These are phyloP conservation scores for Penicillium rolfsii DNA, from an alignment of 2,329 filamentous ascomycete species.

Conservation along the genomic window DNA sequence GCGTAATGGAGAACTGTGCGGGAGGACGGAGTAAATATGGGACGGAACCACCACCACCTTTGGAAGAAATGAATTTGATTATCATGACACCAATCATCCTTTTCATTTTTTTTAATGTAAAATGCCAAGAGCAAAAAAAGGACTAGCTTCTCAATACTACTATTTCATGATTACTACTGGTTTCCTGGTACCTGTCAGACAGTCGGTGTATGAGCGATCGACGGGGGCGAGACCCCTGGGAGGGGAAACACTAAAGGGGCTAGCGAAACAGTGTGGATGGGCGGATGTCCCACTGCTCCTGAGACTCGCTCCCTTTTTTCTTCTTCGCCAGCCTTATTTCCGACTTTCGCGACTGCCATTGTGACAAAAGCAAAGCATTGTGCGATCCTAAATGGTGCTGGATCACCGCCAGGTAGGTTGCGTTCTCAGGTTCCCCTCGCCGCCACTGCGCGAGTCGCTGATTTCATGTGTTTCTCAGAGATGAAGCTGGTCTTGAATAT, in stretches of 20 bases:
- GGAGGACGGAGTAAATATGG: neutral
- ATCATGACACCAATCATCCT: neutral
- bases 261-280: constrained; percentile 21
- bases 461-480: constrained; percentile 9
- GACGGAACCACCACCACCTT: neutral
- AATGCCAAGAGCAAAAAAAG: neutral
- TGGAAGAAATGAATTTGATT: neutral
- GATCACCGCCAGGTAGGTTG: constrained; percentile 22
- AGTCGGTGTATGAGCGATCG: constrained; percentile 34
- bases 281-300: constrained; percentile 19
- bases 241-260: constrained; percentile 24
- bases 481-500: constrained; percentile 27
- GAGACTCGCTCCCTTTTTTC: constrained; percentile 25
- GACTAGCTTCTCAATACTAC: neutral
- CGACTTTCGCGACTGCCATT: neutral
- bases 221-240: constrained; percentile 32
- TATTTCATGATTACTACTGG: constrained; percentile 11
- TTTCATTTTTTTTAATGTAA: neutral
- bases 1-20: neutral
- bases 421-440: neutral
- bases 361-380: neutral
- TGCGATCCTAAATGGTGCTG: constrained; percentile 21
- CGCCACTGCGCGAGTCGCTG: neutral
- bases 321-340: constrained; percentile 18
- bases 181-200: constrained; percentile 19